These are phyloP conservation scores for Murraya koenigii DNA, from an alignment of 345 rosid genomes.

Conservation along the genomic window DNA sequence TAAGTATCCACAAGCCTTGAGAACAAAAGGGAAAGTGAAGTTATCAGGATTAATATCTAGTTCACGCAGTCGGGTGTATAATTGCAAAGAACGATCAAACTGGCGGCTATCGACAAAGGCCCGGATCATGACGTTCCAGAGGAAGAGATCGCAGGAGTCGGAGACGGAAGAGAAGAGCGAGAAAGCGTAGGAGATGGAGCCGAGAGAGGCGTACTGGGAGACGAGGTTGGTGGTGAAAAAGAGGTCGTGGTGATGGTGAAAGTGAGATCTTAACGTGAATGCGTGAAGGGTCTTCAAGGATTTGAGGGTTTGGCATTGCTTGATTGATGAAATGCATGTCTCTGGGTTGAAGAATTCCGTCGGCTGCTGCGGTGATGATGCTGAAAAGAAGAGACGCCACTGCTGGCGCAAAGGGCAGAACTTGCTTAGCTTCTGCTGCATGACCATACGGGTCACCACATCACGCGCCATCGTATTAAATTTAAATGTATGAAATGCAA, in stretches of 20 bases:
- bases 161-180: constrained; percentile 31
- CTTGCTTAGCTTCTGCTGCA: not conserved
- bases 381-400: not conserved
- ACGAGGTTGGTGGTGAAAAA: constrained; percentile 35
- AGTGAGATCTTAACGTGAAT: constrained; percentile 22
- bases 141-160: constrained; percentile 29
- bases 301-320: constrained; percentile 24
- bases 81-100: constrained; percentile 11
- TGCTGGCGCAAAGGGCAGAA: not conserved
- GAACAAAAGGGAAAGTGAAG: constrained; percentile 38
- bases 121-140: constrained; percentile 40
- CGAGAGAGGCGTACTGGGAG: constrained; percentile 31
- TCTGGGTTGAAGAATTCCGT: not conserved
- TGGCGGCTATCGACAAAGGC: constrained; percentile 33
- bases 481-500: not conserved
- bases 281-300: constrained; percentile 35
- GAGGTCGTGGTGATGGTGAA: constrained; percentile 23
- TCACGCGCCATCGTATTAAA: not conserved
- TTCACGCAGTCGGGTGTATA: constrained; percentile 33
- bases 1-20: constrained; percentile 39
- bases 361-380: not conserved
- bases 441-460: not conserved
- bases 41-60: constrained; percentile 29
- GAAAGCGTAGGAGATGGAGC: constrained; percentile 34
- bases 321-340: constrained; percentile 28